These are phyloP conservation scores for Parastagonospora avenae DNA, from an alignment of 2,329 filamentous ascomycete genomes.

Conservation along the genomic window DNA sequence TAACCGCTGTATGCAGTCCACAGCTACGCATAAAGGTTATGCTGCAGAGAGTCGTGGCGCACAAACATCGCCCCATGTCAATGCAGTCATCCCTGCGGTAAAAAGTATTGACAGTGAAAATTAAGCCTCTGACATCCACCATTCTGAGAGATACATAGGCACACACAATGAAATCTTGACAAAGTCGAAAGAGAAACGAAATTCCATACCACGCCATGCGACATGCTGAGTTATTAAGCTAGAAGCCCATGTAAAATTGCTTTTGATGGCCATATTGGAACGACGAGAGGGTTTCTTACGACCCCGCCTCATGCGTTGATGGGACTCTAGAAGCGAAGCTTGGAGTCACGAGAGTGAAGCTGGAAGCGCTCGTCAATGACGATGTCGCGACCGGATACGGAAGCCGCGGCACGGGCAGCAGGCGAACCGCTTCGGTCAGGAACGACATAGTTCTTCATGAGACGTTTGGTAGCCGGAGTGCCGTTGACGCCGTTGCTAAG, in stretches of 20 bases:
- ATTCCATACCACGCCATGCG: slow-evolving; percentile 13
- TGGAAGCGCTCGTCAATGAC: slow-evolving; percentile 33
- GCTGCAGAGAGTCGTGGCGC: slow-evolving; percentile 1
- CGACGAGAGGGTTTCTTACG: too few species aligned
- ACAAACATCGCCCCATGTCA: slow-evolving; percentile 13
- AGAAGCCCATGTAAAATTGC: too few species aligned
- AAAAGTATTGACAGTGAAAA: slow-evolving; percentile 34
- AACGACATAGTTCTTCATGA: slow-evolving; percentile 40
- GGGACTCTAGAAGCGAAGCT: slow-evolving; percentile 34
- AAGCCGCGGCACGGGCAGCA: slow-evolving; percentile 34
- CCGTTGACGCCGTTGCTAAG: slow-evolving; percentile 47
- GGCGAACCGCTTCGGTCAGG: slow-evolving; percentile 32
- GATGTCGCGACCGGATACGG: slow-evolving; percentile 13
- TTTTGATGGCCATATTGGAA: too few species aligned
- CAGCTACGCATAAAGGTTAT: neutral
- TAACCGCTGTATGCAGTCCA: slow-evolving; percentile 1
- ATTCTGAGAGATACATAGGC: slow-evolving; percentile 1
- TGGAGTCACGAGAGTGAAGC: slow-evolving; percentile 33
- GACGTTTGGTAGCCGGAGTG: slow-evolving; percentile 17
- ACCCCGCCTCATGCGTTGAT: slow-evolving; percentile 8
- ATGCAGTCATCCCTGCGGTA: slow-evolving; percentile 14
- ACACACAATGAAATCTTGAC: slow-evolving; percentile 9
- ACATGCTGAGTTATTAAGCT: slow-evolving; percentile 25
- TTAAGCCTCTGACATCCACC: slow-evolving; percentile 18
- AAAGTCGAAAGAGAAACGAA: slow-evolving; percentile 6